These are phyloP conservation scores for Venturia aucupariae DNA, from an alignment of 2,329 filamentous ascomycete species.

Conservation along the genomic window DNA sequence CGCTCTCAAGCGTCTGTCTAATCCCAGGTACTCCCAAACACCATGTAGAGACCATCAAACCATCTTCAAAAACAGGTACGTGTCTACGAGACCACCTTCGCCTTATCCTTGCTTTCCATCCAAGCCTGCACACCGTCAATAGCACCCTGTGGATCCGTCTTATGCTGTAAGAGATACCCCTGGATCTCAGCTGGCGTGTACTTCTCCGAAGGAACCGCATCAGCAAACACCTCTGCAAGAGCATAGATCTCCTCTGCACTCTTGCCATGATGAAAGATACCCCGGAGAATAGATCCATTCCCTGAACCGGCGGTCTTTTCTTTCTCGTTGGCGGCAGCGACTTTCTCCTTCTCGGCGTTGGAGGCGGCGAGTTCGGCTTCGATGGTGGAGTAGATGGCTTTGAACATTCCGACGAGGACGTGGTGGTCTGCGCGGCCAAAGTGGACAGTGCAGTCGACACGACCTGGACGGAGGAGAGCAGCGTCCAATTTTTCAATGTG, in stretches of 20 bases:
- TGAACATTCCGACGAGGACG: slow-evolving; percentile 7
- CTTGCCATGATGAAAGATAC: slow-evolving; percentile 5
- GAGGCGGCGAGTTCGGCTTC: slow-evolving; percentile 8
- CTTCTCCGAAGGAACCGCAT: slow-evolving; percentile 20
- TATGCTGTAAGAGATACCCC: slow-evolving; percentile 13
- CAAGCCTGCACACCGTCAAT: slow-evolving; percentile 10
- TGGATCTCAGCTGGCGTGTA: slow-evolving; percentile 26
- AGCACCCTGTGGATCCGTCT: slow-evolving; percentile 7
- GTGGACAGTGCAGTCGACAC: slow-evolving; percentile 17
- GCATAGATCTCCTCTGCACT: slow-evolving; percentile 17
- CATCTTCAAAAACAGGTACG: no score
- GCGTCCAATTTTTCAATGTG: slow-evolving; percentile 20
- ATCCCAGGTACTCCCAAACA: neutral
- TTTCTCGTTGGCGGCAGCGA: neutral
- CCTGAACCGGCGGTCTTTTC: neutral
- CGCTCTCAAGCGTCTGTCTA: neutral
- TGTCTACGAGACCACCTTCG: neutral
- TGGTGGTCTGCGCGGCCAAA: slow-evolving; percentile 16
- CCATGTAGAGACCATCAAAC: neutral
- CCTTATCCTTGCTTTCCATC: slow-evolving; percentile 8
- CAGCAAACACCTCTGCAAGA: slow-evolving; percentile 20
- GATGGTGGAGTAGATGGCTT: slow-evolving; percentile 10
- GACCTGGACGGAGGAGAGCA: slow-evolving; percentile 20
- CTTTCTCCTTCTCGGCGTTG: neutral
- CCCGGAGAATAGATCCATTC: neutral